Base-by-base conservation (phyloP, 129 eudicot genomes). In the Artemisia argyi region DNA sequence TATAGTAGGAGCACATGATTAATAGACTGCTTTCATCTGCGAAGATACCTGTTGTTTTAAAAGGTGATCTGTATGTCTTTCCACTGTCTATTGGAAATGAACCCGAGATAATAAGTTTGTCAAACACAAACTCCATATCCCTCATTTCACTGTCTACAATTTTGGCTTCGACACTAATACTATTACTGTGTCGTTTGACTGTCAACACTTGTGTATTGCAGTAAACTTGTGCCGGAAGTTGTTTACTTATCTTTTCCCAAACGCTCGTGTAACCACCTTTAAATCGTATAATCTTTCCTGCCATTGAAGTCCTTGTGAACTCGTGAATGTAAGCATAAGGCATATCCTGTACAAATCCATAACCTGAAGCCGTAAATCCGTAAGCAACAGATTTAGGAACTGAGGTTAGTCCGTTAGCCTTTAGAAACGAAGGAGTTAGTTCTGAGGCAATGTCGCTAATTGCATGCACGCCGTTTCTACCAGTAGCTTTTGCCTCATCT, bases 261-360 rank as follows among this genome's bases (percentile, higher is more conserved):
- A 83, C 69, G 5, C 81, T 83, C 13, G 62, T 56, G 51, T 79
- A 83, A 7, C 87, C 87, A 2, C 87, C 84, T 79, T 39, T 75
- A 17, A 83, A 83, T 54, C 84, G 60, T 6, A 64, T 72, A 48
- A 79, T 58, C 26, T 83, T 83, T 75, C 87, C 87, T 1, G 87
- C 87, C 87, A 83, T 83, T 8, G 87, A 83, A 71, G 81, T 83
- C 73, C 81, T 79, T 4, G 73, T 79, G 49, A 83, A 83, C 39
- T 83, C 87, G 26, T 83, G 87, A 54, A 83, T 50, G 28, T 83
- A 83, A 48, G 84, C 87, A 47, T 79, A 79, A n/a, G 87, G 84
- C 87, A 83, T 83, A 49, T 83, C 87, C n/a, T 79, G 76, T 3
- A 79, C 84, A 55, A 66, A 79, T 18, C 87, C 87, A 44, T 83